These are phyloP conservation scores for Alternaria burnsii DNA, from an alignment of 2,329 filamentous ascomycete genomes.

Conservation along the genomic window DNA sequence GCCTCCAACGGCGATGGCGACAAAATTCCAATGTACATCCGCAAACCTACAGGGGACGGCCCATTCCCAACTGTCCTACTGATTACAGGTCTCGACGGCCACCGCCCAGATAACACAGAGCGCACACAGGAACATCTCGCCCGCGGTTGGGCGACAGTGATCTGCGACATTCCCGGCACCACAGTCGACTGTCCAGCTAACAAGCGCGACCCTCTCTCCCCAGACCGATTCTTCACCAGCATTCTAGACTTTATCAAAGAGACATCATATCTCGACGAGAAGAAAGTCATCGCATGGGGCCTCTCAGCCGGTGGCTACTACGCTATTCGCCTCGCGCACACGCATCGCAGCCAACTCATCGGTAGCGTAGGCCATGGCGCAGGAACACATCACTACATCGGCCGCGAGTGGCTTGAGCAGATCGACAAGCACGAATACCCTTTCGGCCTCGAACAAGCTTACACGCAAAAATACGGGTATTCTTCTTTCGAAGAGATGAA, in stretches of 20 bases:
- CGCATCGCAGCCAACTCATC: conserved; percentile 58
- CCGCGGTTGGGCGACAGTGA: conserved; percentile 59
- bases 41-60: conserved; percentile 58
- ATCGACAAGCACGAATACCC: conserved; percentile 66
- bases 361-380: conserved; percentile 64
- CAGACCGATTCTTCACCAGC: conserved; percentile 62
- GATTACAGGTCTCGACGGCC: conserved; percentile 66
- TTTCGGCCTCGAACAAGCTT: conserved; percentile 62
- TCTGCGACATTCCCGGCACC: conserved; percentile 66
- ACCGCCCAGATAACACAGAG: conserved; percentile 59
- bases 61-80: conserved; percentile 62
- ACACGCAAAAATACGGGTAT: conserved; percentile 58
- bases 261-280: conserved; percentile 57
- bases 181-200: conserved; percentile 62
- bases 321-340: conserved; percentile 65
- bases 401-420: conserved; percentile 61
- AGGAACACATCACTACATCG: conserved; percentile 66
- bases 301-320: conserved; percentile 68
- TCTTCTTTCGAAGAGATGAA: conserved; percentile 53
- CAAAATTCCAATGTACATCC: conserved; percentile 70
- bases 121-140: conserved; percentile 57
- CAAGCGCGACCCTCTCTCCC: conserved; percentile 56
- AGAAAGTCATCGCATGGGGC: conserved; percentile 62
- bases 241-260: conserved; percentile 61
- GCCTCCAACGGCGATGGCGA: conserved; percentile 61